Evolutionary conservation across 2,329 filamentous ascomycete genomes (phyloP).

Genomic region (Epichloe sp.): DNA sequence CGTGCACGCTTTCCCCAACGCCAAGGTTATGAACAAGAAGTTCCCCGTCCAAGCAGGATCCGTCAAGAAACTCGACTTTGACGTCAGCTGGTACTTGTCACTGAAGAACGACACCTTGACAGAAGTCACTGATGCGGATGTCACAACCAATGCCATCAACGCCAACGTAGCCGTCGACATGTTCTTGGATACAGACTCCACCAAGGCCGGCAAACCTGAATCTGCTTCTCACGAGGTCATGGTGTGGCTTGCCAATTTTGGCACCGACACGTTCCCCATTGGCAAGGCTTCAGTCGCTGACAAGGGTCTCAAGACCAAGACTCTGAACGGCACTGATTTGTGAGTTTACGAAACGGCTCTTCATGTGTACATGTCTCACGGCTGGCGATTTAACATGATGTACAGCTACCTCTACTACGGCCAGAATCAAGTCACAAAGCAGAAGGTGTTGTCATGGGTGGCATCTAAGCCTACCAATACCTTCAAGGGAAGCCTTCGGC

Average conservation of each 20-base stretch:
- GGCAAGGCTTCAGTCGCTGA: slow-evolving; percentile 17
- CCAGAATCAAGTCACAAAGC: slow-evolving; percentile 22
- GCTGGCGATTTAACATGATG: neutral
- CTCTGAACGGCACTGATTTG: slow-evolving; percentile 29
- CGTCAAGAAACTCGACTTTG: slow-evolving; percentile 28
- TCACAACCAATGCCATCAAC: slow-evolving; percentile 27
- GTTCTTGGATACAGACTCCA: slow-evolving; percentile 36
- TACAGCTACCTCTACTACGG: slow-evolving; percentile 28
- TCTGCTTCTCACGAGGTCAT: slow-evolving; percentile 40
- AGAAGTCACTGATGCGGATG: slow-evolving; percentile 19
- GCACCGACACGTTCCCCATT: slow-evolving; percentile 32
- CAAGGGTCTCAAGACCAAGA: slow-evolving; percentile 19
- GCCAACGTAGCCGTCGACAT: slow-evolving; percentile 47
- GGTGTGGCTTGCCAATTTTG: slow-evolving; percentile 40
- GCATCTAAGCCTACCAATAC: slow-evolving; percentile 20
- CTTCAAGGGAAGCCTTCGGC: slow-evolving; percentile 34
- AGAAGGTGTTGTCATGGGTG: slow-evolving; percentile 39
- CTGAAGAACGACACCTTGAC: slow-evolving; percentile 26
- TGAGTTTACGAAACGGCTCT: slow-evolving; percentile 13
- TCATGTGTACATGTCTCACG: neutral
- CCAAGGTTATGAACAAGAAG: slow-evolving; percentile 29
- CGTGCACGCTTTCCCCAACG: slow-evolving; percentile 44
- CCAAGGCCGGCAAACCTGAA: slow-evolving; percentile 24
- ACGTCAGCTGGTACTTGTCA: slow-evolving; percentile 35
- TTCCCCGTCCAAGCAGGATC: slow-evolving; percentile 29